Base-by-base conservation (phyloP, 169 alveolate genomes). In the Eimeria zaria region DNA sequence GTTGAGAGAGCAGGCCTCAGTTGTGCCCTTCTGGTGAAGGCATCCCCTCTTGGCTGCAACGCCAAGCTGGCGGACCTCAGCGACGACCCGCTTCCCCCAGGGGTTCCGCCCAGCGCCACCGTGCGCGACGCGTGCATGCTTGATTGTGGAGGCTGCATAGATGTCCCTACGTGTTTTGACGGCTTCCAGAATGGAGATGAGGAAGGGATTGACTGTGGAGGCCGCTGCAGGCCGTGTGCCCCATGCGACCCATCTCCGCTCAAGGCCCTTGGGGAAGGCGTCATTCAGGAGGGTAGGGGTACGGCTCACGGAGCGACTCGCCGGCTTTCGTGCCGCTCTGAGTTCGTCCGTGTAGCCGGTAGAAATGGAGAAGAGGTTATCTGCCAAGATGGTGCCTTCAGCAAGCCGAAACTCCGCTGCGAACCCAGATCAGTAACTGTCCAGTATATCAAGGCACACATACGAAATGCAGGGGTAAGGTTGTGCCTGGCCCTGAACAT, bases 201-300 rank as follows among this genome's bases (percentile, higher is more conserved):
- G 78, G 97, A 97, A 81, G 97, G 98, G 39, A 96, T 97, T 67
- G 98, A 97, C 92, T 97, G 98, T 53, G 98, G 98, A 27, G 98
- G 98, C 22, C 89, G 96, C 48, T 97, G 98, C 89, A 74, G 97
- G 91, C 97, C 98, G 8, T 97, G 98, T 41, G 73, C 78, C 36
- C 83, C 96, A 27, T 97, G 97, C 69, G 73, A 71, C 20, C 92
- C 97, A 22, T 69, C 92, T 48, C 92, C 83, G 33, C 93, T 96
- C 80, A 96, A 96, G 69, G 84, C 78, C 18, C 93, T 96, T 39
- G 97, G 96, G 9, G 87, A 74, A 18, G 87, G 89, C 85, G 91
- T 71, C 62, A 80, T 80, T 60, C 88, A 67, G 84, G 96, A 62
- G 39, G 97, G 96, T 39, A 51, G 84, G 11, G 95, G 95, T 41